Base-by-base conservation (phyloP, 495 filamentous ascomycete species). In the Collariella sp. region DNA sequence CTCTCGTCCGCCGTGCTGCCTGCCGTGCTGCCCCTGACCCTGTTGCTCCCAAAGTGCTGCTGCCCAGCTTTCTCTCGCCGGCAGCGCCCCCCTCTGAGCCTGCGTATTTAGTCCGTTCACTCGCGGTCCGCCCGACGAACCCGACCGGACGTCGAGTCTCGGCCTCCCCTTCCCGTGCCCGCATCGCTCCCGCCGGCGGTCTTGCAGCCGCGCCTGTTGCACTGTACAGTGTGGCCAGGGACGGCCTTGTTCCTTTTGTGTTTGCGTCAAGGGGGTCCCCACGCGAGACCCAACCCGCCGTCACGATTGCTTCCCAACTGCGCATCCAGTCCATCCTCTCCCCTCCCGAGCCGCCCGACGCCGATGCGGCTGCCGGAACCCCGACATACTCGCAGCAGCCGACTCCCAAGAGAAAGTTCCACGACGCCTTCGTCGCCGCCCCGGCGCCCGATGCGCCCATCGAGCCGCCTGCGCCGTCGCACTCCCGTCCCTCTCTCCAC, bases 291-390 rank as follows among this genome's bases (percentile, higher is more conserved):
- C 72, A 62, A 71, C 46, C 62, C 60, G 47, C 66, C 73, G 71
- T 62, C 73, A 76, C 71, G 59, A 76, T 76, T 71, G 70, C 72
- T 52, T 72, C 71, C 56, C 72, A 71, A 66, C 63, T 76, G 42
- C 69, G 73, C 59, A 76, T 76, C 55, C 68, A 74, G 61, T 73
- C 72, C 52, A 76, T 76, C 64, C 63, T 76, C 62, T 75, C 73
- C 54, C 71, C 71, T 52, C 59, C 72, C 54, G 68, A 72, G 61
- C 71, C 66, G 52, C 63, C 66, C 50, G 71, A 69, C 50, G 46
- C 63, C 55, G 68, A 71, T 65, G 69, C 70, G 50, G 59, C 57
- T 46, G 52, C 64, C 34, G 65, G 62, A 52, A 58, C 54, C 50
- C 50, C 64, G 19, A 54, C 62, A 3, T 50, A 41, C 33, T 26